These are phyloP conservation scores for Sarocladiaceae sp. DNA, from an alignment of 2,329 filamentous ascomycete species.

Conservation along the genomic window DNA sequence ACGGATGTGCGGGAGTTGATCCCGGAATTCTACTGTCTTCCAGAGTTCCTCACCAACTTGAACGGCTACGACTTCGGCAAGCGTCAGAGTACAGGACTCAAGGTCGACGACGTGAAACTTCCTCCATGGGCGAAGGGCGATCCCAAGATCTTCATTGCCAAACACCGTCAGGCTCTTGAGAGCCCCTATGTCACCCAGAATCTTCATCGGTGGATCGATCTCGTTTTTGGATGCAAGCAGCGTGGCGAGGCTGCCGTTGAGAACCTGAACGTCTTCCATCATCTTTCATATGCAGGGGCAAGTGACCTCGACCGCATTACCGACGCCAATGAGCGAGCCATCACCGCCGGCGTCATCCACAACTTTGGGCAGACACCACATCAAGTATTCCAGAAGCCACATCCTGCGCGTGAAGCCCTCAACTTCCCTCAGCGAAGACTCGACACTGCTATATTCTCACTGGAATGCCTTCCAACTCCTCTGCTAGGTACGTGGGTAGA, in stretches of 20 bases:
- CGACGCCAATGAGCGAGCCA: conserved; percentile 78
- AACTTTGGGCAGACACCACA: conserved; percentile 98
- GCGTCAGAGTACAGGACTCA: conserved; percentile 71
- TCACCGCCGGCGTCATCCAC: conserved; percentile 93
- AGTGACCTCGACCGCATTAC: conserved; percentile 87
- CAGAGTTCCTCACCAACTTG: conserved; percentile 89
- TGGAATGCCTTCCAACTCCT: conserved; percentile 73
- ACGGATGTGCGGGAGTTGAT: conserved; percentile 92
- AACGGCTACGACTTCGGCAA: conserved; percentile 92
- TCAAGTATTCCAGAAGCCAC: conserved; percentile 80
- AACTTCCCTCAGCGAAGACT: conserved; percentile 61
- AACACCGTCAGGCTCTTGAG: conserved; percentile 92
- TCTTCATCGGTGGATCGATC: conserved; percentile 90
- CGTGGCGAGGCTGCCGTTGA: conserved; percentile 88
- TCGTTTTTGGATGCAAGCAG: conserved; percentile 92
- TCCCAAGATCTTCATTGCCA: conserved; percentile 89
- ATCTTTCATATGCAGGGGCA: conserved; percentile 89
- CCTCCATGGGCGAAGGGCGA: conserved; percentile 97
- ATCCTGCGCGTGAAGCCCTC: conserved; percentile 67
- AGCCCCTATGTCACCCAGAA: conserved; percentile 87
- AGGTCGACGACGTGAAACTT: conserved; percentile 80
- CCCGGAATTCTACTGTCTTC: conserved; percentile 94
- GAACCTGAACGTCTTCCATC: conserved; percentile 90
- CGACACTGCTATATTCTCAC: conserved; percentile 68
- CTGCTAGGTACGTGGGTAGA: conserved; percentile 52